Evolutionary conservation across 2,329 filamentous ascomycete species (phyloP).

Genomic region (Alternaria burnsii): DNA sequence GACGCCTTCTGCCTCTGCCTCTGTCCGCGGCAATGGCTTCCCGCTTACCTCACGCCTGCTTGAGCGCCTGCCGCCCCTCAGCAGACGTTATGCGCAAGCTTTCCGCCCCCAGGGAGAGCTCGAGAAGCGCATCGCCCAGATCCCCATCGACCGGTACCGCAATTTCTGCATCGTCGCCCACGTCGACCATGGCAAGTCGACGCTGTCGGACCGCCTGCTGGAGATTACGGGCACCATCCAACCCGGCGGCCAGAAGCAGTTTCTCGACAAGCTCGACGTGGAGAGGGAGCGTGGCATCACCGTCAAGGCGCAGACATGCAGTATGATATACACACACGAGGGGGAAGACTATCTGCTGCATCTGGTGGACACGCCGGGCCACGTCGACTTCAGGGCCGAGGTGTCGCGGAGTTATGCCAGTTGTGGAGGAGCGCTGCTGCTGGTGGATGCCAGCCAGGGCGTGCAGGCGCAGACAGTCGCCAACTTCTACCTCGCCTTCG

Average conservation of each 20-base stretch:
- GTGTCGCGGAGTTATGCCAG: conserved; percentile 95
- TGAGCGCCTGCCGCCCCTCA: conserved; percentile 41
- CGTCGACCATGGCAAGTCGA: conserved; percentile 98
- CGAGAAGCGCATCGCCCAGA: conserved; percentile 72
- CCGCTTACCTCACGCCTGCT: conserved; percentile 21
- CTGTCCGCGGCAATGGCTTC: conserved; percentile 30
- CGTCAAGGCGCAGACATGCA: conserved; percentile 98
- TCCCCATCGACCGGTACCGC: conserved; percentile 80
- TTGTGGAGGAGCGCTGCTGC: conserved; percentile 85
- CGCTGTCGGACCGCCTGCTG: conserved; percentile 88
- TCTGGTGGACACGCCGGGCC: conserved; percentile 94
- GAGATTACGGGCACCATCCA: conserved; percentile 94
- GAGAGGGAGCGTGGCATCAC: conserved; percentile 96
- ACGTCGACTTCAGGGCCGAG: conserved; percentile 97
- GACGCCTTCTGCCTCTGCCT: conserved; percentile 35
- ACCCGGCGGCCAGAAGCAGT: conserved; percentile 88
- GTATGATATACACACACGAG: conserved; percentile 90
- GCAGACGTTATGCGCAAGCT: conserved; percentile 47
- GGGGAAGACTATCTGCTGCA: conserved; percentile 92
- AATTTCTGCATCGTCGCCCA: conserved; percentile 99
- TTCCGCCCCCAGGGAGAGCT: conserved; percentile 59
- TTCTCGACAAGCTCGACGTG: conserved; percentile 95
- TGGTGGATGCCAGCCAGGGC: conserved; percentile 96
- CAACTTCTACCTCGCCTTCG: conserved; percentile 97
- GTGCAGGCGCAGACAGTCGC: conserved; percentile 98